Evolutionary conservation across 805 yeast species (phyloP), one percentile per base, ranked within the genome.

Genomic region (Saccharomyces mikatae): DNA sequence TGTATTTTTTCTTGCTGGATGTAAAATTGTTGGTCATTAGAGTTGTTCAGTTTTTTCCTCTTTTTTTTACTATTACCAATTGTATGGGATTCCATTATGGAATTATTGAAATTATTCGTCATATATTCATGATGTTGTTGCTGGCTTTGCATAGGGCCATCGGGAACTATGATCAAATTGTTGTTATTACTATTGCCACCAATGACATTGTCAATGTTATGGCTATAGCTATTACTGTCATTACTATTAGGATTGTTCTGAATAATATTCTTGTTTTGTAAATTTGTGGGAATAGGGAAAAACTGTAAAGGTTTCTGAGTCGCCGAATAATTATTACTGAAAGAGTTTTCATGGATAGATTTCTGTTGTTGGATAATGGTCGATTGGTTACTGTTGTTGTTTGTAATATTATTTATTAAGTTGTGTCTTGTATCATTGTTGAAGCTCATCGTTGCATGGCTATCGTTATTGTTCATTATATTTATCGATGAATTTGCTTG

Each of bases 251-350:
- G 52, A 10, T 58, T 59, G 22, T 58, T 54, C 21, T 52, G 31
- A 21, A 53, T 17, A 17, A 36, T 17, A 17, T 59, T 48, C 21
- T 53, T 49, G 50, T 58, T 54, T 48, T 54, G 46, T 27, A 63
- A 31, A 50, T 60, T 50, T 50, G 70, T 51, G 60, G 70, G 68
- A 54, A 58, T 65, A 10, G 68, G 61, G 54, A 55, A 66, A 50
- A 68, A 68, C 55, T 68, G 72, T 46, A 68, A 54, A 2, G 72
- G 72, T 49, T 67, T 67, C 49, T 68, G 71, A 9, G 70, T 67
- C n/a, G 71, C 64, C 5, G 67, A 61, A 48, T 64, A 65, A 13
- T 17, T 36, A 17, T 36, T 36, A 36, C 13, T 36, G 22, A 36
- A 36, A 36, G 24, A 36, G 24, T 17, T 36, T 17, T 36, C 44